These are phyloP conservation scores for Beauveria rudraprayagi DNA, from an alignment of 2,329 filamentous ascomycete genomes.

Conservation along the genomic window DNA sequence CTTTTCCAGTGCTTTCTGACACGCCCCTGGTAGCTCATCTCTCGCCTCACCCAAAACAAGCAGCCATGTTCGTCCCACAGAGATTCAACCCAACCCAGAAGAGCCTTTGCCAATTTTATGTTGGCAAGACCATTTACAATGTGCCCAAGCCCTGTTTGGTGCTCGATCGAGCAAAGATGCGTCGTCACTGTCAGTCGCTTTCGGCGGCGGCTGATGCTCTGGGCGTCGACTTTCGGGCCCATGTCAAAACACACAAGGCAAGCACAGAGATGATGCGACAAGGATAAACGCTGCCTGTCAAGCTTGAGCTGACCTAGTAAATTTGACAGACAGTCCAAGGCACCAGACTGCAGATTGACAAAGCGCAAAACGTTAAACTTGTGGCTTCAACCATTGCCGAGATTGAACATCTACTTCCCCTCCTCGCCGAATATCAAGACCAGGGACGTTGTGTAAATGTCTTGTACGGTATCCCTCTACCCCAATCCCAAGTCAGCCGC, in stretches of 20 bases:
- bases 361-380: slow-evolving; percentile 34
- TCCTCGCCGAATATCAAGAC: slow-evolving; percentile 33
- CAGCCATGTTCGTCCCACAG: slow-evolving; percentile 19
- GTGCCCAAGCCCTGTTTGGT: slow-evolving; percentile 48
- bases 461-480: slow-evolving; percentile 54
- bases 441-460: slow-evolving; percentile 25
- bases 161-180: slow-evolving; percentile 45
- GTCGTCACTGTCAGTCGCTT: slow-evolving; percentile 50
- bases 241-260: slow-evolving; percentile 61
- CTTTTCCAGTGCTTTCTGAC: not conserved
- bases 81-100: slow-evolving; percentile 11
- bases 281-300: rapidly evolving
- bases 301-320: too few species aligned
- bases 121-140: slow-evolving; percentile 19
- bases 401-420: slow-evolving; percentile 43
- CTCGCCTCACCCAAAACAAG: too few species aligned
- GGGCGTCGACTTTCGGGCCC: slow-evolving; percentile 48
- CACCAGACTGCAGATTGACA: slow-evolving; percentile 46
- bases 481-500: slow-evolving; percentile 43
- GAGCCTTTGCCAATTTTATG: slow-evolving; percentile 18
- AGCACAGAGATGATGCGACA: not conserved
- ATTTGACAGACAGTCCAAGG: slow-evolving; percentile 43
- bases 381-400: slow-evolving; percentile 54
- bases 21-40: not conserved
- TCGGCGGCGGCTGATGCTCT: slow-evolving; percentile 39